These are phyloP conservation scores for Nakazawaea holstii DNA, from an alignment of 805 yeast genomes.

Conservation along the genomic window DNA sequence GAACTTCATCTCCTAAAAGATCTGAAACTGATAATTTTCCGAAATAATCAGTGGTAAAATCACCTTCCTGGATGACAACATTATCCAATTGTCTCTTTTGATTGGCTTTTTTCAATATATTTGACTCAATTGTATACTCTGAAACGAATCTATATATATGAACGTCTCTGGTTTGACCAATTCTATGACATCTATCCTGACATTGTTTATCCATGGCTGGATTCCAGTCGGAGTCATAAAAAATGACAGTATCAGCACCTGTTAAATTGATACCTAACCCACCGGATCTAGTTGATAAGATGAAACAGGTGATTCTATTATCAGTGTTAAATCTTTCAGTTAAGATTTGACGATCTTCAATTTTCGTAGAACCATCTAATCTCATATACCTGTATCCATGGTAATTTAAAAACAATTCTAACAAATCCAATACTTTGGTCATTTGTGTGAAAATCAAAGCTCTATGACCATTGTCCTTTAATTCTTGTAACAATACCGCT, in stretches of 20 bases:
- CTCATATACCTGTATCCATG: slow-evolving; percentile 95
- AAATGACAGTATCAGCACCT: slow-evolving; percentile 98
- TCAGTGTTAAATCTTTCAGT: slow-evolving; percentile 93
- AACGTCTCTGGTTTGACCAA: slow-evolving; percentile 97
- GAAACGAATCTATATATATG: slow-evolving; percentile 95
- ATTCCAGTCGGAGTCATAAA: slow-evolving; percentile 98
- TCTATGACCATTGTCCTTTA: slow-evolving; percentile 85
- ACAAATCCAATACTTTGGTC: slow-evolving; percentile 92
- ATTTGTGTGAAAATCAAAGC: slow-evolving; percentile 95
- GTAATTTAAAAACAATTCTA: slow-evolving; percentile 88
- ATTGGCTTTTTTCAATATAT: slow-evolving; percentile 88
- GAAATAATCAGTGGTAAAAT: slow-evolving; percentile 94
- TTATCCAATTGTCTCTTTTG: slow-evolving; percentile 92
- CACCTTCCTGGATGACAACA: slow-evolving; percentile 96
- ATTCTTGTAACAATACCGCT: slow-evolving; percentile 66
- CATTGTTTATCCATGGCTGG: slow-evolving; percentile 99
- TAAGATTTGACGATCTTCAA: slow-evolving; percentile 91
- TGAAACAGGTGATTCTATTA: slow-evolving; percentile 80
- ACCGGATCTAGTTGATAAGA: slow-evolving; percentile 93
- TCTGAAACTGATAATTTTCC: slow-evolving; percentile 83
- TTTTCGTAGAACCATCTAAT: slow-evolving; percentile 94
- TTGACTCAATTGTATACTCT: slow-evolving; percentile 93
- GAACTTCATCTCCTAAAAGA: slow-evolving; percentile 60
- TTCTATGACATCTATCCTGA: slow-evolving; percentile 98
- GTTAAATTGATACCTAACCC: slow-evolving; percentile 96